These are phyloP conservation scores for Tephrocybe sp. DNA, from an alignment of 768 basidiomycete genomes.

Conservation along the genomic window DNA sequence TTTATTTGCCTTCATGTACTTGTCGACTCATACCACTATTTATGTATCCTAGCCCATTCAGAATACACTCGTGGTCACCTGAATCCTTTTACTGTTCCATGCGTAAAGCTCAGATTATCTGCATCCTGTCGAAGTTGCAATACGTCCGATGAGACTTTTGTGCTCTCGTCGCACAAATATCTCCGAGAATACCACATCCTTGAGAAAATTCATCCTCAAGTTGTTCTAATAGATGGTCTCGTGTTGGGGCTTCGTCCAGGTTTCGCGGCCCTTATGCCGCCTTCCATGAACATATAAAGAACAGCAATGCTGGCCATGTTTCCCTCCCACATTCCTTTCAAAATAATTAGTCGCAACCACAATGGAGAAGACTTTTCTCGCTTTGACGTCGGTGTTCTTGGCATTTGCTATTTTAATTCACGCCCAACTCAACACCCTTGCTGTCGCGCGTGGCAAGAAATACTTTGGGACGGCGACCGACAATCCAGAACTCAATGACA, in stretches of 20 bases:
- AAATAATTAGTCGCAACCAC: not conserved
- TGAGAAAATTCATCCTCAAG: conserved; percentile 2
- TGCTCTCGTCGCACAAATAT: not conserved
- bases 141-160: not conserved
- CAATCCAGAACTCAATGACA: conserved; percentile 42
- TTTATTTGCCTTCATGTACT: conserved; percentile 6
- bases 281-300: no score
- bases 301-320: no score
- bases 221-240: no score
- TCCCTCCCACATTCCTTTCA: no score
- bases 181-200: conserved; percentile 5
- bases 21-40: not conserved
- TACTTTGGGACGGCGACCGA: conserved; percentile 54
- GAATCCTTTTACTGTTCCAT: no score
- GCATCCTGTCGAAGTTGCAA: not conserved
- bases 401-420: not conserved
- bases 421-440: conserved; percentile 41
- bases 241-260: no score
- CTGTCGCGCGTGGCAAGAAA: conserved; percentile 40
- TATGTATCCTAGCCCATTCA: not conserved
- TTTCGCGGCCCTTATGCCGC: no score
- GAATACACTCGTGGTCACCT: not conserved
- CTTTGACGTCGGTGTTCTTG: not conserved
- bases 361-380: not conserved
- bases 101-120: no score